These are phyloP conservation scores for Alternaria novae-zelandiae DNA, from an alignment of 2,329 filamentous ascomycete genomes.

Conservation along the genomic window DNA sequence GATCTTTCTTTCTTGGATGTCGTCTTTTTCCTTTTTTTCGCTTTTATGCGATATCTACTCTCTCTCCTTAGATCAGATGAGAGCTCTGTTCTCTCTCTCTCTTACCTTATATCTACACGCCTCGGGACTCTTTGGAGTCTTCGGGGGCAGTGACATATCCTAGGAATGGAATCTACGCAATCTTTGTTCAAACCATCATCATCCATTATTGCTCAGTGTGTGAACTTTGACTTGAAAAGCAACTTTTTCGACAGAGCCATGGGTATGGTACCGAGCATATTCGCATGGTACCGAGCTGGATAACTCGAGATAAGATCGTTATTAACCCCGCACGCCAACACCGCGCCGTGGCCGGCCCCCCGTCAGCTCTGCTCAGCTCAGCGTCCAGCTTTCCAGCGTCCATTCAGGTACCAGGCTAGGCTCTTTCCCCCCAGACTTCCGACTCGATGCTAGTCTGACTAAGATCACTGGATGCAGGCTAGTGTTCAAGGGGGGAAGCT, in stretches of 20 bases:
- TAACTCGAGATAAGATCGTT: neutral
- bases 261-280: neutral
- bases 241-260: neutral
- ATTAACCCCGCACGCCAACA: neutral
- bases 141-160: constrained; percentile 44
- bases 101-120: constrained; percentile 41
- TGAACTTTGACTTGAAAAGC: neutral
- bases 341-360: neutral
- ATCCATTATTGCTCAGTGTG: constrained; percentile 6
- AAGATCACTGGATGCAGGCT: neutral
- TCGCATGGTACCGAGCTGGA: neutral
- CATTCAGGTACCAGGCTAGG: neutral
- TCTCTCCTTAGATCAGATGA: constrained; percentile 19
- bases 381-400: too few species aligned
- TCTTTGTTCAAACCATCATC: neutral
- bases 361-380: neutral
- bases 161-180: constrained; percentile 42
- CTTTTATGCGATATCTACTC: neutral
- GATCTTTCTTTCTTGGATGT: constrained; percentile 37
- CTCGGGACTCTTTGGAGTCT: constrained; percentile 17
- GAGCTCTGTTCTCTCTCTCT: constrained; percentile 35
- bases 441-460: neutral
- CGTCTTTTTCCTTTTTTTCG: constrained; percentile 31
- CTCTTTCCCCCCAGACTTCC: neutral
- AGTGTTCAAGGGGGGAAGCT: neutral